Conservation (phyloP, 805 yeast genomes). For the Priceomyces medius region DNA sequence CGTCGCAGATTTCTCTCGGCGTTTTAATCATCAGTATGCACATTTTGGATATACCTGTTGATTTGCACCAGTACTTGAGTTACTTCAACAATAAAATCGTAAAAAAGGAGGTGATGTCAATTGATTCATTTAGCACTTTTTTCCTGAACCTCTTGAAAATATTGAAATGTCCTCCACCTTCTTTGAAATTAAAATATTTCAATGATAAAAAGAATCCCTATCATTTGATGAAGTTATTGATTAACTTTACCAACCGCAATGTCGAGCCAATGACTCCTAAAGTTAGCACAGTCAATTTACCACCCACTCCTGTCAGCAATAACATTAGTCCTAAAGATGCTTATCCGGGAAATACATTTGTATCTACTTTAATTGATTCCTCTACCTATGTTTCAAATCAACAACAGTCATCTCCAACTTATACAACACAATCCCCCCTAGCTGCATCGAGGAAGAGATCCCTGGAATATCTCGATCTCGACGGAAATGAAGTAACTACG, state of each 20-base stretch:
- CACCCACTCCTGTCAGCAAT: slow-evolving; percentile 20
- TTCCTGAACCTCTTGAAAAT: slow-evolving; percentile 34
- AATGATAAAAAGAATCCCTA: slow-evolving; percentile 34
- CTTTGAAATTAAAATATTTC: slow-evolving; percentile 46
- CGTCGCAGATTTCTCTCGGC: slow-evolving; percentile 48
- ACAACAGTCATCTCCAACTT: slow-evolving; percentile 7
- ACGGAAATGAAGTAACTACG: background rate
- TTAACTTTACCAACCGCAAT: slow-evolving; percentile 27
- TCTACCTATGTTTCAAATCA: slow-evolving; percentile 2
- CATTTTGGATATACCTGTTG: slow-evolving; percentile 34
- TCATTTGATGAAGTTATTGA: slow-evolving; percentile 35
- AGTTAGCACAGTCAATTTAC: slow-evolving; percentile 10
- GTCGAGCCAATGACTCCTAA: slow-evolving; percentile 33
- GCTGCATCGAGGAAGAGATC: slow-evolving; percentile 8
- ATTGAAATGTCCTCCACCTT: slow-evolving; percentile 46
- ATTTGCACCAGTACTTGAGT: slow-evolving; percentile 18
- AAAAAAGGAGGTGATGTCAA: slow-evolving; percentile 19
- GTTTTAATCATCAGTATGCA: slow-evolving; percentile 44
- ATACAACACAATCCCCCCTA: background rate
- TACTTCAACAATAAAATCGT: slow-evolving; percentile 18
- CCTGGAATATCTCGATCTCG: slow-evolving; percentile 5
- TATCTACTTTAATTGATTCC: background rate
- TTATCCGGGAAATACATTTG: slow-evolving; percentile 1
- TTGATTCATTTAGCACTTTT: slow-evolving; percentile 14
- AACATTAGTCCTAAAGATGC: slow-evolving; percentile 18